Evolutionary conservation across 2,329 filamentous ascomycete species (phyloP).

Genomic region (Alternaria angustiovoidea): DNA sequence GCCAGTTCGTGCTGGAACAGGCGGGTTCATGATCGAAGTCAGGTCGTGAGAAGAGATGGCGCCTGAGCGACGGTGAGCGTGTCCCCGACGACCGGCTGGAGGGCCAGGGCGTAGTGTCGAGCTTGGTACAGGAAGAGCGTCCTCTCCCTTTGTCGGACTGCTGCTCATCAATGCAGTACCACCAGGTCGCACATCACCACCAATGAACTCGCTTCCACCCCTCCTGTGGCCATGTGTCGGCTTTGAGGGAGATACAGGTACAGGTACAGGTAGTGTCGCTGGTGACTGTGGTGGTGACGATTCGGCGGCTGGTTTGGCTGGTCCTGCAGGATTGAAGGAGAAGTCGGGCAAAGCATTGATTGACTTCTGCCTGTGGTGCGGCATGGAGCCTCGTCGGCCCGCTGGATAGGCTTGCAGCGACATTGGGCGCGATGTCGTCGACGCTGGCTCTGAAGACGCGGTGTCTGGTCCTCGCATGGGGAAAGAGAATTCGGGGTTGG

Average conservation of each 20-base stretch:
- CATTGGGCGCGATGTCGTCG: conserved; percentile 48
- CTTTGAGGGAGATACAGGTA: conserved; percentile 59
- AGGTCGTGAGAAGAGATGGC: conserved; percentile 87
- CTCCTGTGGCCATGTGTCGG: conserved; percentile 70
- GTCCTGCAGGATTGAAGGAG: conserved; percentile 58
- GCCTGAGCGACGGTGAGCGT: conserved; percentile 80
- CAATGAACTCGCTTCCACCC: conserved; percentile 86
- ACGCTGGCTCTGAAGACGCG: conserved; percentile 38
- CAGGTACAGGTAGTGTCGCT: conserved; percentile 45
- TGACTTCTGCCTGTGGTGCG: conserved; percentile 51
- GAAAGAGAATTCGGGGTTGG: conserved; percentile 60
- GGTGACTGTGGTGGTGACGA: conserved; percentile 52
- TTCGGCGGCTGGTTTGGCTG: conserved; percentile 39
- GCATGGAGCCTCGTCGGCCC: conserved; percentile 44
- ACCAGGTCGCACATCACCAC: conserved; percentile 67
- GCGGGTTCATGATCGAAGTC: conserved; percentile 70
- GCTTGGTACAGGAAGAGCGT: conserved; percentile 64
- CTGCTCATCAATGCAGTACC: conserved; percentile 68
- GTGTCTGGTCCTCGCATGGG: conserved; percentile 50
- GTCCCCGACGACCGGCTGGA: conserved; percentile 68
- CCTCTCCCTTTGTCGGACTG: conserved; percentile 73
- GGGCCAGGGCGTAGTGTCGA: conserved; percentile 59
- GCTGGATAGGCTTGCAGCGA: conserved; percentile 48
- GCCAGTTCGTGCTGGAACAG: conserved; percentile 62
- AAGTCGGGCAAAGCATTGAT: conserved; percentile 57